These are phyloP conservation scores for Trametes pubescens DNA, from an alignment of 1,284 basidiomycete species.

Conservation along the genomic window DNA sequence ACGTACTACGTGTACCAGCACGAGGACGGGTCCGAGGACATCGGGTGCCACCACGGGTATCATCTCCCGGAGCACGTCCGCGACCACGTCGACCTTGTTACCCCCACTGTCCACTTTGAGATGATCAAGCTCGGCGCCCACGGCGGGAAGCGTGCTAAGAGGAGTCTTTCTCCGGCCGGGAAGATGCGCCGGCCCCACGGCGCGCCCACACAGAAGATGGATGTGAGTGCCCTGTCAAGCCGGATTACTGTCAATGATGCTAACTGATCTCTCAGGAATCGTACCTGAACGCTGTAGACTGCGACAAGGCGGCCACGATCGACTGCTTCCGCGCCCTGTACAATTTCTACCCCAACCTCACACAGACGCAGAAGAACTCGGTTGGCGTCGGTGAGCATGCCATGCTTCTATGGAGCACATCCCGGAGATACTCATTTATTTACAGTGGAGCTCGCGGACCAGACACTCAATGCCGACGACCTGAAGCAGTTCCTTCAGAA, in stretches of 20 bases:
- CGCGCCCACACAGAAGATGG: neutral
- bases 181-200: slow-evolving; percentile 11
- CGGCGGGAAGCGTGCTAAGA: slow-evolving; percentile 9
- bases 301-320: slow-evolving; percentile 24
- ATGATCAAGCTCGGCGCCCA: slow-evolving; percentile 18
- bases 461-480: slow-evolving; percentile 52
- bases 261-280: slow-evolving; percentile 5
- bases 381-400: slow-evolving; percentile 31
- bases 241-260: neutral
- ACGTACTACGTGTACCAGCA: slow-evolving; percentile 56
- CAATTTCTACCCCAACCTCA: slow-evolving; percentile 25
- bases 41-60: slow-evolving; percentile 42
- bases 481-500: slow-evolving; percentile 52
- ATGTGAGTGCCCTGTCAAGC: neutral
- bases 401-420: slow-evolving; percentile 42
- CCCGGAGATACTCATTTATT: slow-evolving; percentile 25
- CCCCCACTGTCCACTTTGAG: slow-evolving; percentile 38
- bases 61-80: slow-evolving; percentile 36
- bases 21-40: slow-evolving; percentile 41
- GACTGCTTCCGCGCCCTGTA: slow-evolving; percentile 33
- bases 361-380: slow-evolving; percentile 21
- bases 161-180: slow-evolving; percentile 9
- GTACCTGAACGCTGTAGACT: slow-evolving; percentile 15
- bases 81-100: slow-evolving; percentile 37
- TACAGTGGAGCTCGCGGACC: slow-evolving; percentile 57